Evolutionary conservation across 1,139 yeast genomes (phyloP).

Genomic region (Kazachstania sp.): DNA sequence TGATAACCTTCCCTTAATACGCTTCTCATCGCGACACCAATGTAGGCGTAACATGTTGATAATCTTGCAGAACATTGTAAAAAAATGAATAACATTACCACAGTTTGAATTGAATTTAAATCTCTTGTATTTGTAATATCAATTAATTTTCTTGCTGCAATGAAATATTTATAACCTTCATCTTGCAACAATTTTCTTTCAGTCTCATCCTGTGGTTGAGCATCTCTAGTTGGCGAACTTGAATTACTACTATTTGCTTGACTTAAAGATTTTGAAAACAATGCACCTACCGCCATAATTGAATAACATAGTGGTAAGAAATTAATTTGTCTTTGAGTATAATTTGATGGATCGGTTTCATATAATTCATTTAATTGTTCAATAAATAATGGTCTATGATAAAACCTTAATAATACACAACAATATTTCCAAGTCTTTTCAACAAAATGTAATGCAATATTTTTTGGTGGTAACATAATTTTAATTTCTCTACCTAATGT

Average conservation of each 20-base stretch:
- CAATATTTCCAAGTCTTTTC: conserved; percentile 83
- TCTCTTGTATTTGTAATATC: conserved; percentile 65
- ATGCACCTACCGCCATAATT: conserved; percentile 67
- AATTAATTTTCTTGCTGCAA: conserved; percentile 76
- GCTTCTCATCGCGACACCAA: conserved; percentile 84
- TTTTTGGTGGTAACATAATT: conserved; percentile 69
- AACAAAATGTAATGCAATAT: conserved; percentile 63
- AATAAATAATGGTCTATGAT: conserved; percentile 76
- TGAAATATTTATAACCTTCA: conserved; percentile 80
- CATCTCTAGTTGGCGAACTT: conserved; percentile 18
- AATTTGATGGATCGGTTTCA: conserved; percentile 56
- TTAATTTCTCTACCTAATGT: conserved; percentile 45
- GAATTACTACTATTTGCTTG: conserved; percentile 39
- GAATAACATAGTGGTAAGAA: conserved; percentile 68
- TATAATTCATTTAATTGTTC: conserved; percentile 52
- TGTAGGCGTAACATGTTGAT: conserved; percentile 84
- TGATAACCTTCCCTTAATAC: conserved; percentile 85
- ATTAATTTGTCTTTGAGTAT: conserved; percentile 61
- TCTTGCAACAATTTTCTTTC: conserved; percentile 50
- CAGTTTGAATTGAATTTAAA: conserved; percentile 63
- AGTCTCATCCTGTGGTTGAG: conserved; percentile 6
- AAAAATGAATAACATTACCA: conserved; percentile 58
- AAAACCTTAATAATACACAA: conserved; percentile 76
- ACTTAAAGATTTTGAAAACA: conserved; percentile 42
- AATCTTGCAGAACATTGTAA: conserved; percentile 85